phyloP scores from a whole-genome alignment of 1,284 basidiomycete genomes.

The Wallemia ichthyophaga region DNA sequence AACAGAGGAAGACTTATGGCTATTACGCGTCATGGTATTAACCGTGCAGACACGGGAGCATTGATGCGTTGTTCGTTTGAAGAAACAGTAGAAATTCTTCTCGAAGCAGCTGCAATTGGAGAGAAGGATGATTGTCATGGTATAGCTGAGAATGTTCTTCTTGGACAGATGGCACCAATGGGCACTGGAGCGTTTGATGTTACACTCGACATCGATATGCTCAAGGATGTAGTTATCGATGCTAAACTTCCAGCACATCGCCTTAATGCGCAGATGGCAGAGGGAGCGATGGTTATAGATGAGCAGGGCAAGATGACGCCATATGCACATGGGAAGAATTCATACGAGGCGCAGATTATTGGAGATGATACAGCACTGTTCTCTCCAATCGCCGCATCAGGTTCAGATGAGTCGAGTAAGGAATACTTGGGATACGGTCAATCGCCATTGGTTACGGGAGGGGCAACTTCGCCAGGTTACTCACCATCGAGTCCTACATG shows the following conservation, averaged over 20 bases:
- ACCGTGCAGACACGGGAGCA: constrained; percentile 83
- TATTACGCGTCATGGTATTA: constrained; percentile 97
- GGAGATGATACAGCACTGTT: constrained; percentile 65
- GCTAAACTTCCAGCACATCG: constrained; percentile 47
- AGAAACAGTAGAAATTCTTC: constrained; percentile 94
- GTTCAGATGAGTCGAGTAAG: constrained; percentile 33
- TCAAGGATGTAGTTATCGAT: constrained; percentile 96
- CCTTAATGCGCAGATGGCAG: constrained; percentile 47
- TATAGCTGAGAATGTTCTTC: constrained; percentile 91
- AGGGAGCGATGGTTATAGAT: constrained; percentile 61
- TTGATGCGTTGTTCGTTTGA: constrained; percentile 97
- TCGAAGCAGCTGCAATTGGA: constrained; percentile 92
- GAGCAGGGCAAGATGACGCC: constrained; percentile 57
- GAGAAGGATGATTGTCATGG: constrained; percentile 96
- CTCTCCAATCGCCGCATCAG: constrained; percentile 68
- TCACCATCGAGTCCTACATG: constrained; percentile 52
- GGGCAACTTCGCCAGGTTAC: constrained; percentile 36
- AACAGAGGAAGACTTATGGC: constrained; percentile 87
- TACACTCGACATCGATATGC: constrained; percentile 84
- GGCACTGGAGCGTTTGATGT: constrained; percentile 87
- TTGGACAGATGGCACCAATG: constrained; percentile 97
- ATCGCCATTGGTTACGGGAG: constrained; percentile 37
- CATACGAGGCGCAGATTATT: constrained; percentile 22
- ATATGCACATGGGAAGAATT: constrained; percentile 23
- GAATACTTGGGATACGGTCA: constrained; percentile 35